phyloP scores from a whole-genome alignment of 306 rosid genomes.

The Cicer judaicum region DNA sequence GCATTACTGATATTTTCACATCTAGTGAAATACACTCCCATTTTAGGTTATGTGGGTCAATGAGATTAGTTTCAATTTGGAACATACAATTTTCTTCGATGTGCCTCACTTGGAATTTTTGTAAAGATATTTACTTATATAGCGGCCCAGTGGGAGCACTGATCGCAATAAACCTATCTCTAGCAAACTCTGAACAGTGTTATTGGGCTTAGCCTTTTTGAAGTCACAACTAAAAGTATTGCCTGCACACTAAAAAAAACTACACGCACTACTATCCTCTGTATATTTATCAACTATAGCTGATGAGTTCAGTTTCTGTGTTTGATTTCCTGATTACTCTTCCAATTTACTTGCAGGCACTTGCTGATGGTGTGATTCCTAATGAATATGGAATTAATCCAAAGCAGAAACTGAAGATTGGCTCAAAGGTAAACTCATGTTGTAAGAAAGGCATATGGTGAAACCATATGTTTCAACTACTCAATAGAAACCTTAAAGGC shows the following conservation, averaged over 20 bases:
- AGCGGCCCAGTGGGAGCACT: conserved; percentile 26
- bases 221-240: not conserved
- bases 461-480: too few species aligned
- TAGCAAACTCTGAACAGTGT: conserved; percentile 34
- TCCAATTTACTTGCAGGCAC: conserved; percentile 62
- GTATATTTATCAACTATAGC: conserved; percentile 39
- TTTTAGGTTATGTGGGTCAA: not conserved
- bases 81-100: not conserved
- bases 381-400: conserved; percentile 98
- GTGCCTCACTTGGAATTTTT: conserved; percentile 12
- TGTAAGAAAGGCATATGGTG: not conserved
- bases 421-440: conserved; percentile 74
- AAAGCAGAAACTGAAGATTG: conserved; percentile 88
- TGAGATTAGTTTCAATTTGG: conserved; percentile 8
- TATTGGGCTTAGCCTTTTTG: conserved; percentile 13
- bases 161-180: conserved; percentile 10
- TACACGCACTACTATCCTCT: conserved; percentile 41
- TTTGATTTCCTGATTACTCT: conserved; percentile 35
- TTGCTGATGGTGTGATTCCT: conserved; percentile 98
- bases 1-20: not conserved
- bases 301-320: conserved; percentile 14
- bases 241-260: conserved; percentile 17
- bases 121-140: conserved; percentile 1
- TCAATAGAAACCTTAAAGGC: too few species aligned
- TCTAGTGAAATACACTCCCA: conserved; percentile 9